Evolutionary conservation across 495 filamentous ascomycete species (phyloP).

Genomic region (Penicillium pulvis): DNA sequence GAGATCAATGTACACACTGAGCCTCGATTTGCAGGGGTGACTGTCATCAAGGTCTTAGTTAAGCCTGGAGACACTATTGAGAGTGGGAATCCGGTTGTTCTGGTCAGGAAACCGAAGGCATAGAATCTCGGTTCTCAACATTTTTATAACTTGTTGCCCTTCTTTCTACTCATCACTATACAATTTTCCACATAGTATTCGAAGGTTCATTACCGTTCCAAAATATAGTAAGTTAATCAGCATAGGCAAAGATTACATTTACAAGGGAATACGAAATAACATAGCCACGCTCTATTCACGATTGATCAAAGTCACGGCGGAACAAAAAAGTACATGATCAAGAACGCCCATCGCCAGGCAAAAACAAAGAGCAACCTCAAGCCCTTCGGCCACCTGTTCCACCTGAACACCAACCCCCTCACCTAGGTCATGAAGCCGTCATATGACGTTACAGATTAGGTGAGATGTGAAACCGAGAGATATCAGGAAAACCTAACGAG

Average conservation of each 20-base stretch:
- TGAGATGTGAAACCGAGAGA: slow-evolving; percentile 36
- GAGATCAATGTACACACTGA: slow-evolving; percentile 26
- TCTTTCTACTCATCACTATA: no score
- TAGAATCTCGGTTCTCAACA: background rate
- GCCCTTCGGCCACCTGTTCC: slow-evolving; percentile 36
- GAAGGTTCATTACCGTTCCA: no score
- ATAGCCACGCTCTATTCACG: slow-evolving; percentile 33
- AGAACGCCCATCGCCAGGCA: slow-evolving; percentile 32
- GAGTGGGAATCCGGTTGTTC: background rate
- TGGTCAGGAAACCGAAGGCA: background rate
- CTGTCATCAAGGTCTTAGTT: background rate
- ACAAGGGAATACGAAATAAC: slow-evolving; percentile 2
- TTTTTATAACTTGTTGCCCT: no score
- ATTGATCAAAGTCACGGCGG: slow-evolving; percentile 16
- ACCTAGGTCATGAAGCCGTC: slow-evolving; percentile 32
- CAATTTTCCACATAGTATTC: no score
- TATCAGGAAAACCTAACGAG: slow-evolving; percentile 27
- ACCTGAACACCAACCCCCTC: slow-evolving; percentile 37
- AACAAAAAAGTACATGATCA: slow-evolving; percentile 30
- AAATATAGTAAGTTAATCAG: no score
- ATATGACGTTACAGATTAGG: slow-evolving; percentile 35
- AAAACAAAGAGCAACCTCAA: slow-evolving; percentile 31
- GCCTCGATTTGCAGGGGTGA: background rate
- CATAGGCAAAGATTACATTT: no score
- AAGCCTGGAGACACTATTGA: slow-evolving; percentile 6